Percentiles rank a stretch among this genome's conserved stretches.
phyloP scores from a whole-genome alignment of 2,329 filamentous ascomycete genomes.

The Claviceps sp. region DNA sequence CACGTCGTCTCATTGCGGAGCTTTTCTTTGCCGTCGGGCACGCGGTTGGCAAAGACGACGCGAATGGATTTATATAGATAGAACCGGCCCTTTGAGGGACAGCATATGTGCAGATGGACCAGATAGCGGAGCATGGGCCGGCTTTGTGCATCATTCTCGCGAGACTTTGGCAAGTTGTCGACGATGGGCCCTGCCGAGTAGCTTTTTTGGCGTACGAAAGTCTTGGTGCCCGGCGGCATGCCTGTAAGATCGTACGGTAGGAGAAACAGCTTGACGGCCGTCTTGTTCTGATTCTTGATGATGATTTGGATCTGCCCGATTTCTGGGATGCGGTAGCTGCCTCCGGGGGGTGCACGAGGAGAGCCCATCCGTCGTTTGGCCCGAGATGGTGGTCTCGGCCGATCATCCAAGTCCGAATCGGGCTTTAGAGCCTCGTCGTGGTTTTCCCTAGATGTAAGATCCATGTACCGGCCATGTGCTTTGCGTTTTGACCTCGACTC shows the following conservation, averaged over 20 bases:
- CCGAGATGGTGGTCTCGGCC: slow-evolving; percentile 16
- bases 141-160: slow-evolving; percentile 23
- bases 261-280: slow-evolving; percentile 89
- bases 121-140: slow-evolving; percentile 75
- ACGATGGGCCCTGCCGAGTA: slow-evolving; percentile 81
- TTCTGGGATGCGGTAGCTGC: slow-evolving; percentile 86
- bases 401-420: slow-evolving; percentile 16
- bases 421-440: slow-evolving; percentile 10
- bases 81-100: slow-evolving; percentile 66
- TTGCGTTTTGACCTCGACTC: slow-evolving; percentile 35
- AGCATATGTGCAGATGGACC: slow-evolving; percentile 87
- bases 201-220: slow-evolving; percentile 85
- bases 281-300: slow-evolving; percentile 97
- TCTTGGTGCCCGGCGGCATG: slow-evolving; percentile 91
- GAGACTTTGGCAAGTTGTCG: slow-evolving; percentile 39
- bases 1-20: slow-evolving; percentile 79
- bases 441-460: slow-evolving; percentile 19
- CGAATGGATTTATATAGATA: slow-evolving; percentile 87
- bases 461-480: slow-evolving; percentile 29
- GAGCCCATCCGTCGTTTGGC: slow-evolving; percentile 41
- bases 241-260: slow-evolving; percentile 84
- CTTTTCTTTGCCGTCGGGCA: slow-evolving; percentile 89
- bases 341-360: slow-evolving; percentile 56
- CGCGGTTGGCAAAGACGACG: slow-evolving; percentile 91
- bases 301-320: slow-evolving; percentile 93